Base-by-base conservation (phyloP, 169 alveolate species). In the Eimeria brunetti region DNA sequence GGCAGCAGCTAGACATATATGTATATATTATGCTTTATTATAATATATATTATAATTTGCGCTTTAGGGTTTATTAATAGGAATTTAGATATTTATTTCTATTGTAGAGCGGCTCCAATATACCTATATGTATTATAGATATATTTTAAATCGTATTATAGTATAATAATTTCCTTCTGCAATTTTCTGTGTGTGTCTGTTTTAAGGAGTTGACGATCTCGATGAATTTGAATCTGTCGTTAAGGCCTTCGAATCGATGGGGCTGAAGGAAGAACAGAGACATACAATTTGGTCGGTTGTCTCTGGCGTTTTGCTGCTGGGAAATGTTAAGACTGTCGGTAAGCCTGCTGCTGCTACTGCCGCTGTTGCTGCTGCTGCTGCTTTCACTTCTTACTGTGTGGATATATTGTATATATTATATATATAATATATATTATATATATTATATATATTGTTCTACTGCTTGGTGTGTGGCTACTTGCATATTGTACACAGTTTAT, bases 261-360 rank as follows among this genome's bases (percentile, higher is more conserved):
- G 98, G 62, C 97, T 99, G 95, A 95, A 97, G 80, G 97, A 98
- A 38, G 92, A 94, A 5, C 99, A 99, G 91, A 98, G 97, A 49
- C 98, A 96, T 86, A 97, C 98, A 78, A 98, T 99, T 36, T 97
- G 98, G 60, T 96, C 99, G 33, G 76, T 98, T 56, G 97, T 99
- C 44, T 98, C 99, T 7, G 99, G 99, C 69, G 98, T 99, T 27
- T 96, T 99, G 73, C 97, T 98, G 58, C 91, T 99, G 88, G 99
- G 99, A 84, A 99, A 99, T 96, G 98, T 99, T n/a, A 97, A 98
- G 92, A 97, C 99, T 92, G 97, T 62, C 44, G 95, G 95, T 80
- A 51, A 4, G 90, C n/a, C 33, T 27, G 84, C 44, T n/a, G n/a
- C n/a, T n/a, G n/a, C n/a, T n/a, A n/a, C n/a, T n/a, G 71, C 71